Conservation (phyloP, 148 eudicot genomes). For the Vaccinium darrowii region DNA sequence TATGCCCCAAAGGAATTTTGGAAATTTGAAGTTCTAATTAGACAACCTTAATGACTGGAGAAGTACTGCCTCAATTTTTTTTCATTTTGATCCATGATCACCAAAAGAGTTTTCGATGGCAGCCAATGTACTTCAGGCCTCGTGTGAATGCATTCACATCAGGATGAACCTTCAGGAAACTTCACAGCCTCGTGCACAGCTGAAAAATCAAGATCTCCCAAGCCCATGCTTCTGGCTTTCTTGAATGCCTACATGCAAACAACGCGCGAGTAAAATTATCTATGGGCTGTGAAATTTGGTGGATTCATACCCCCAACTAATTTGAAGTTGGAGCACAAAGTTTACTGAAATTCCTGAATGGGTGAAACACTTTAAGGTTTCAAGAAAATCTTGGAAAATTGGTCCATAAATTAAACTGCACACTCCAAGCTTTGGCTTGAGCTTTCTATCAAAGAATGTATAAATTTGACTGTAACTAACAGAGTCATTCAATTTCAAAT, state of each 20-base stretch:
- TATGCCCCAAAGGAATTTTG: background rate
- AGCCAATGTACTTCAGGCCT: background rate
- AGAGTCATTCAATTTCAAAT: background rate
- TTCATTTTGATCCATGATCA: background rate
- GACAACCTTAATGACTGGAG: background rate
- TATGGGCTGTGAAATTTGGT: background rate
- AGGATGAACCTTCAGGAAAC: conserved; percentile 36
- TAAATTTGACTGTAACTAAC: background rate
- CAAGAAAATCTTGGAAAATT: background rate
- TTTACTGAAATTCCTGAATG: background rate
- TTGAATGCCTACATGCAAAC: conserved; percentile 65
- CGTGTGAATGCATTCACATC: conserved; percentile 12
- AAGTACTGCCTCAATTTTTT: background rate
- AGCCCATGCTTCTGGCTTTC: conserved; percentile 84
- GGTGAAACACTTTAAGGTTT: background rate
- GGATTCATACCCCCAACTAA: background rate
- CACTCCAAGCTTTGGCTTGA: background rate
- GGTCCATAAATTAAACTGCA: background rate
- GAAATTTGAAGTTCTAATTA: background rate
- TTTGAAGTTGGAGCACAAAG: background rate
- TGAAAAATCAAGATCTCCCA: conserved; percentile 92
- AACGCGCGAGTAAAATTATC: background rate
- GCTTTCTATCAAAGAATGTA: background rate
- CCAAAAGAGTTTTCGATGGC: background rate
- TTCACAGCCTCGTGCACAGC: conserved; percentile 81